Evolutionary conservation across 2,329 filamentous ascomycete genomes (phyloP).

Genomic region (Coniella vitis): DNA sequence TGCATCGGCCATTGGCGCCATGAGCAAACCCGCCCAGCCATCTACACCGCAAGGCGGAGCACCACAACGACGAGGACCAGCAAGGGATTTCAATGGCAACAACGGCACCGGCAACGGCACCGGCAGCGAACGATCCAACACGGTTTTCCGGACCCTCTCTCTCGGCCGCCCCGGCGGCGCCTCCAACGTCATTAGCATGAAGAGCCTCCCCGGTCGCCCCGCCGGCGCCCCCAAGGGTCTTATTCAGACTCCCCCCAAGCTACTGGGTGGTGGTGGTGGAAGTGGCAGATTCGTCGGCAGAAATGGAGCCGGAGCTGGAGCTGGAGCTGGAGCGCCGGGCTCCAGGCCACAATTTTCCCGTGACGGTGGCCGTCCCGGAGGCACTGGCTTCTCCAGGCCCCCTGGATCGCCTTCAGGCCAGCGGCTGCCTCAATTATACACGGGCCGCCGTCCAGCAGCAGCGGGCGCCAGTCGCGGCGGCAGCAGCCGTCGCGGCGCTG

Average conservation of each 20-base stretch:
- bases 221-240: background rate
- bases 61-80: background rate
- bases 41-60: background rate
- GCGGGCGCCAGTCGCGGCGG: no score
- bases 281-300: background rate
- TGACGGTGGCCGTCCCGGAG: background rate
- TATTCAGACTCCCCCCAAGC: background rate
- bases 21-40: slow-evolving; percentile 1
- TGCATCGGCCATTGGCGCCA: slow-evolving; percentile 13
- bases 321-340: no score
- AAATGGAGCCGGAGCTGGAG: no score
- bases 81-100: background rate
- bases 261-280: background rate
- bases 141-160: background rate
- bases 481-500: background rate
- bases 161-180: background rate
- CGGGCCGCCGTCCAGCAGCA: no score
- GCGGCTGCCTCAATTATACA: no score
- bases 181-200: slow-evolving; percentile 12
- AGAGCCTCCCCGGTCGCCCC: slow-evolving; percentile 7
- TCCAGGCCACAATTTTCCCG: no score
- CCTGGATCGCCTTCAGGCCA: no score
- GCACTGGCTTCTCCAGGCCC: background rate
- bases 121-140: no score
- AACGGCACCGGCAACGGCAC: background rate